Base-by-base conservation (phyloP, 805 yeast species). In the Barnettozyma siamensis region DNA sequence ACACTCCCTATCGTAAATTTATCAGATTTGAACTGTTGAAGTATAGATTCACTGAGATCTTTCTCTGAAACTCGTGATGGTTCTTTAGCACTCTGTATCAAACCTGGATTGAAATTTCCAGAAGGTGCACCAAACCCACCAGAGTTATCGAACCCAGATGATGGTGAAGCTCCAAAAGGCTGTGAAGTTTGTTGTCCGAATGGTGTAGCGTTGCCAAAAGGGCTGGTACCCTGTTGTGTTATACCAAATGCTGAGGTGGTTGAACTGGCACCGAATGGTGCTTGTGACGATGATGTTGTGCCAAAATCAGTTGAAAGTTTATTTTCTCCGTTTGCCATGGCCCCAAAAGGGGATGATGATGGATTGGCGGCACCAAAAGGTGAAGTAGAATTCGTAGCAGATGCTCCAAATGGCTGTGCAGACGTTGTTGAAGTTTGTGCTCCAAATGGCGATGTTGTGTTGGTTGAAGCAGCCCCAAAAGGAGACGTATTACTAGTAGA, bases 1-100 rank as follows among this genome's bases (percentile, higher is more conserved):
- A 84, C 76, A 20, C 62, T 60, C 0, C 89, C 91, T 26, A 83
- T 51, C n/a, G 59, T 54, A 48, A 84, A 84, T 5, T 44, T 40
- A 0, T 54, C 49, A 1, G 74, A 66, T 46, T 67, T 55, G 56
- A 84, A 87, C 18, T 72, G 70, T 6, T 61, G 65, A 9, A 65
- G 36, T 0, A 78, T 66, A 3, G 53, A 62, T 5, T 70, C 72
- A 36, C 73, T 62, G 3, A 79, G 49, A 4, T 72, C 75, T 0
- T 62, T 65, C 5, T 60, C 51, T 2, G 50, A 51, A 0, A 58
- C 47, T 9, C 49, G 61, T 43, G 43, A 62, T 5, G 56, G 58
- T 32, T 62, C 58, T 5, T 55, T 52, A 2, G 46, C 48, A 27
- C 67, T 69, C 49, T 71, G 76, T 12, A 43, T 41, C 33, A 60